phyloP scores from a whole-genome alignment of 2,329 filamentous ascomycete species.

The Ceratocystiopsis sp. region DNA sequence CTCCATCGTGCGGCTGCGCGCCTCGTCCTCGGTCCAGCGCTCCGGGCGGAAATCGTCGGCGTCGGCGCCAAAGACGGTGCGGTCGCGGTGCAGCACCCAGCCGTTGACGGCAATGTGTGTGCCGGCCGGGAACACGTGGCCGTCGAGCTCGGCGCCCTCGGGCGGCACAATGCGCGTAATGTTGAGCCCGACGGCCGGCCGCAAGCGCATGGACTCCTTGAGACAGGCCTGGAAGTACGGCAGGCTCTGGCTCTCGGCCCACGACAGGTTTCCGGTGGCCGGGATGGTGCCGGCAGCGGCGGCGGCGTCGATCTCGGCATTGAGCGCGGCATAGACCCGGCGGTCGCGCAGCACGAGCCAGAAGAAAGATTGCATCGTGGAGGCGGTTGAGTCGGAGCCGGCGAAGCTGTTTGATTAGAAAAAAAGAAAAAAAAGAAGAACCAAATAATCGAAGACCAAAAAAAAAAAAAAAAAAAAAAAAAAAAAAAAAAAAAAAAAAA shows the following conservation, averaged over 20 bases:
- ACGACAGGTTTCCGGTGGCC: slow-evolving; percentile 25
- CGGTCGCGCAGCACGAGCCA: slow-evolving; percentile 29
- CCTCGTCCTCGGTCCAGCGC: slow-evolving; percentile 33
- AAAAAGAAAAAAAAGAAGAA: too few species aligned
- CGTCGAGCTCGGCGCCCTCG: slow-evolving; percentile 33
- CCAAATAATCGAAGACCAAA: too few species aligned
- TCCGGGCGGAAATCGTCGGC: slow-evolving; percentile 35
- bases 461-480: too few species aligned
- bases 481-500: too few species aligned
- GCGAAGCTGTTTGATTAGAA: slow-evolving; percentile 27
- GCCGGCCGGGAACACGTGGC: slow-evolving; percentile 31
- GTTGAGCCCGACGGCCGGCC: slow-evolving; percentile 36
- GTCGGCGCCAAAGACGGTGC: slow-evolving; percentile 30
- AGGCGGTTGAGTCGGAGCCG: slow-evolving; percentile 43
- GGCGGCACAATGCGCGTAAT: slow-evolving; percentile 34
- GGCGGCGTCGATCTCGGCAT: slow-evolving; percentile 27
- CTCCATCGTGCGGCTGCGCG: slow-evolving; percentile 29
- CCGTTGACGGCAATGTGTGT: slow-evolving; percentile 36
- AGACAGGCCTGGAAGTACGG: slow-evolving; percentile 40
- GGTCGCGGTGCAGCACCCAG: slow-evolving; percentile 34
- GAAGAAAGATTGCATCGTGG: slow-evolving; percentile 40
- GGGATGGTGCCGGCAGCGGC: slow-evolving; percentile 19
- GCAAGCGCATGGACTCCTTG: slow-evolving; percentile 37
- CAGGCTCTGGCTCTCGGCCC: slow-evolving; percentile 29
- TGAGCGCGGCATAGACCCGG: slow-evolving; percentile 22